Evolutionary conservation across 2,329 filamentous ascomycete species (phyloP).

Genomic region (Colletotrichum sp.): DNA sequence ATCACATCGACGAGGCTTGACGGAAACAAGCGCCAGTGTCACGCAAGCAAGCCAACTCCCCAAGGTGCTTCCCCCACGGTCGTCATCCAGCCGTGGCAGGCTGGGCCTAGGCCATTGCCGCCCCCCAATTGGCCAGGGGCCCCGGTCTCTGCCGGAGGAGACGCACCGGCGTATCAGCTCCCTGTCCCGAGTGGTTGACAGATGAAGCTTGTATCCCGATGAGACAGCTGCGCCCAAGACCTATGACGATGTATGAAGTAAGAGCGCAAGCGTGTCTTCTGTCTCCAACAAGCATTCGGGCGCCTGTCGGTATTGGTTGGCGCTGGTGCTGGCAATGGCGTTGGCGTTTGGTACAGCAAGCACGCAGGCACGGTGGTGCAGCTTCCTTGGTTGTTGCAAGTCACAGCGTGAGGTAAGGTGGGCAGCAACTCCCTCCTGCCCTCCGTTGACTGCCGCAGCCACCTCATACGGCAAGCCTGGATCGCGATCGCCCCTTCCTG

Average conservation of each 20-base stretch:
- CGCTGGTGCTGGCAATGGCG: neutral
- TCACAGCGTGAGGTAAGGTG: neutral
- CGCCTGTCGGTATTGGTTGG: neutral
- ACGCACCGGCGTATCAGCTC: neutral
- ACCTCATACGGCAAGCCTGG: neutral
- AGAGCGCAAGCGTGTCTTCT: neutral
- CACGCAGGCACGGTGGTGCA: neutral
- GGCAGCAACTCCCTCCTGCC: neutral
- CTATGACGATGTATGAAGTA: conserved; percentile 23
- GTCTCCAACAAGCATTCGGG: conserved; percentile 13
- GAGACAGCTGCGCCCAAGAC: conserved; percentile 21
- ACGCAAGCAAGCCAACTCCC: neutral
- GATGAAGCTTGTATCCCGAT: conserved; percentile 18
- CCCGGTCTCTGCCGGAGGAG: conserved; percentile 14
- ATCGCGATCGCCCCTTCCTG: neutral
- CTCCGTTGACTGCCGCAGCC: neutral
- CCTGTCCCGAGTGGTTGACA: conserved; percentile 6
- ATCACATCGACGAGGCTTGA: conserved; percentile 2
- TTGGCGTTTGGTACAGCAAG: neutral
- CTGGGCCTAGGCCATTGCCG: neutral
- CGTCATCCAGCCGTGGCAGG: conserved; percentile 16
- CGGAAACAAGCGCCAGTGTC: conserved; percentile 13
- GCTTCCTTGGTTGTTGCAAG: conserved; percentile 12
- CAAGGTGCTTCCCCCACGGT: neutral
- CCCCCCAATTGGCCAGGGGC: neutral